A percentile compares a stretch with the other conserved stretches of the same genome.
These are phyloP conservation scores for Candida vaughaniae DNA, from an alignment of 805 yeast species.

Conservation along the genomic window DNA sequence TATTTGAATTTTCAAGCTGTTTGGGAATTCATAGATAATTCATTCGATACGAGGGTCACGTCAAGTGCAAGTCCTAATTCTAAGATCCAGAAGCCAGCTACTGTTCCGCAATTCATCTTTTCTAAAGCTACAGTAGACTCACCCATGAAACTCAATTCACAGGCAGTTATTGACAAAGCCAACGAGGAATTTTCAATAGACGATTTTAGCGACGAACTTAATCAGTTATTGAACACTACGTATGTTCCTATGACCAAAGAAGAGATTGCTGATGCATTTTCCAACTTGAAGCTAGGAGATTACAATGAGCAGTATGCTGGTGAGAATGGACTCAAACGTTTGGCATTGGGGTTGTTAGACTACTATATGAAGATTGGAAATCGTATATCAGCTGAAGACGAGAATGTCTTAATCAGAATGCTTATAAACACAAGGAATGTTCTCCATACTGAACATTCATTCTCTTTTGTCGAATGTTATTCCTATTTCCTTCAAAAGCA, in stretches of 20 bases:
- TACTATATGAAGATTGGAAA: constrained; percentile 10
- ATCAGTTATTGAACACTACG: constrained; percentile 16
- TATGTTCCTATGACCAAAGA: constrained; percentile 5
- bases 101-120: constrained; percentile 14
- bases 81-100: constrained; percentile 8
- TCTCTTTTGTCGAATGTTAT: constrained; percentile 11
- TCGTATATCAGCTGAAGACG: constrained; percentile 4
- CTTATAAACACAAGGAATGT: constrained; percentile 10
- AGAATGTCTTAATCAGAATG: constrained; percentile 10
- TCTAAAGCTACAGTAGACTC: constrained; percentile 31
- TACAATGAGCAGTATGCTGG: constrained; percentile 7
- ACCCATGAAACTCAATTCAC: constrained; percentile 24
- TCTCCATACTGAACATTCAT: constrained; percentile 6
- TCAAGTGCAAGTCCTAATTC: constrained; percentile 1
- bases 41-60: constrained; percentile 5
- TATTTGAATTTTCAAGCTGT: constrained; percentile 29
- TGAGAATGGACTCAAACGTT: constrained; percentile 7
- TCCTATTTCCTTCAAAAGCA: constrained; percentile 8
- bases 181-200: constrained; percentile 6
- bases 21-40: constrained; percentile 32
- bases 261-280: constrained; percentile 8
- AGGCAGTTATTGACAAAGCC: constrained; percentile 1
- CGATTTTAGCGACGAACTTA: constrained; percentile 29
- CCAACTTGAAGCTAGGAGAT: constrained; percentile 9
- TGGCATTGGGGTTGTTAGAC: constrained; percentile 10